Conservation (phyloP, 1,139 yeast species). For the Protomyces macrosporus region DNA sequence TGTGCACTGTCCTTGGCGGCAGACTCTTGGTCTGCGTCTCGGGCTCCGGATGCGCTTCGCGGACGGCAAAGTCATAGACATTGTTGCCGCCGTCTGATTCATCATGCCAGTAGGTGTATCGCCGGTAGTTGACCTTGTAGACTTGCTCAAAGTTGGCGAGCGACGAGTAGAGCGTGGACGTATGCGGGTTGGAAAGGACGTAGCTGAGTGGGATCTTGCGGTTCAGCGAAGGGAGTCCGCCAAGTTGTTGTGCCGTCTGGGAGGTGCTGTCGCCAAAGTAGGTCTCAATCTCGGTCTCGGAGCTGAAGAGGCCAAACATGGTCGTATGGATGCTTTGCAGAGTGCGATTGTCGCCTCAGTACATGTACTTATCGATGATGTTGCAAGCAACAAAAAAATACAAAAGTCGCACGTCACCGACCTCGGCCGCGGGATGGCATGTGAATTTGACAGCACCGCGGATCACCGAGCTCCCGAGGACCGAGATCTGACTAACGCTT, state of each 20-base stretch:
- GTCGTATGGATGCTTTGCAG: not conserved
- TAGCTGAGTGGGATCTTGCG: not conserved
- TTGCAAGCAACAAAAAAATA: no score
- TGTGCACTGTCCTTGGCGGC: conserved; percentile 72
- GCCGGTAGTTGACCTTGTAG: conserved; percentile 65
- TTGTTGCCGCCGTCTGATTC: conserved; percentile 44
- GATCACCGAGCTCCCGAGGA: no score
- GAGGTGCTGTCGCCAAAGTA: not conserved
- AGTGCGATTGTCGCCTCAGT: no score
- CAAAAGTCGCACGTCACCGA: no score
- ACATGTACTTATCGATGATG: no score
- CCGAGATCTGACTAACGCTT: no score
- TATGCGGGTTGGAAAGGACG: conserved; percentile 12
- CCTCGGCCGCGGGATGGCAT: no score
- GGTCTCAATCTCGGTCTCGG: not conserved
- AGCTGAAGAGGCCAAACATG: not conserved
- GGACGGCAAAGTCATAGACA: conserved; percentile 72
- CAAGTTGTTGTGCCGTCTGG: not conserved
- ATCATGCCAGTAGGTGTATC: conserved; percentile 55
- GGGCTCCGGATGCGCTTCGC: conserved; percentile 36
- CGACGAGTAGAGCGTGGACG: conserved; percentile 8
- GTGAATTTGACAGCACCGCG: no score
- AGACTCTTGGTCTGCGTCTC: conserved; percentile 35
- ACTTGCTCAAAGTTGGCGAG: conserved; percentile 41
- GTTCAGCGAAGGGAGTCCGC: not conserved